Conservation (phyloP, 2,329 filamentous ascomycete genomes). For the Colletotrichum paranaense region DNA sequence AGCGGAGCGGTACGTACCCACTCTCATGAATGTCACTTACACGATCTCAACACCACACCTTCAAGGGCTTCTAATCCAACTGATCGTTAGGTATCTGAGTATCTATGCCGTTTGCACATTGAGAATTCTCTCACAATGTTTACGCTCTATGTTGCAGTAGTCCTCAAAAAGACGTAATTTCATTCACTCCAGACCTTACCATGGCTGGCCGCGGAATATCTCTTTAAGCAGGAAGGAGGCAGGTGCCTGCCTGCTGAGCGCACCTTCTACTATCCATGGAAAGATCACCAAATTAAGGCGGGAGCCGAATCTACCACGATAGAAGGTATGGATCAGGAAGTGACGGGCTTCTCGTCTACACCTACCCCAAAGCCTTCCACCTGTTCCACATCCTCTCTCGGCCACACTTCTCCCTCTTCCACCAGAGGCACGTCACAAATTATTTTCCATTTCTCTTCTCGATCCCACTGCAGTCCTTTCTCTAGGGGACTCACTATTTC, state of each 20-base stretch:
- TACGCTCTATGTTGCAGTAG: too few relatives aligned
- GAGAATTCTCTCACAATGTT: too few relatives aligned
- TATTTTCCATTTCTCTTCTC: background rate
- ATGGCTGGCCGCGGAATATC: background rate
- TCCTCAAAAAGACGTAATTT: background rate
- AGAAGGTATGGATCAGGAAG: background rate
- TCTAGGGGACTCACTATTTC: background rate
- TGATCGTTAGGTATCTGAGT: background rate
- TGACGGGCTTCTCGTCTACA: background rate
- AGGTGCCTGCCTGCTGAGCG: background rate
- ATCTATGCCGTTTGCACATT: too few relatives aligned
- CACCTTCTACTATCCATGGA: background rate
- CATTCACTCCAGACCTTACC: background rate
- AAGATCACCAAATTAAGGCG: background rate
- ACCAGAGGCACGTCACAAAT: background rate
- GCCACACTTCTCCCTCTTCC: background rate
- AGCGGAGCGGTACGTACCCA: slow-evolving; percentile 17
- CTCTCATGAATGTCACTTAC: background rate
- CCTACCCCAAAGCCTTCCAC: background rate
- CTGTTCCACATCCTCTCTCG: background rate
- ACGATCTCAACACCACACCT: background rate
- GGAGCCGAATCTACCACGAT: background rate
- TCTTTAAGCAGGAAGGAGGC: background rate
- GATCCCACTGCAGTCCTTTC: background rate
- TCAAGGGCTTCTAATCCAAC: background rate